phyloP scores from a whole-genome alignment of 768 basidiomycete species.

The Chalciporus piperatus region DNA sequence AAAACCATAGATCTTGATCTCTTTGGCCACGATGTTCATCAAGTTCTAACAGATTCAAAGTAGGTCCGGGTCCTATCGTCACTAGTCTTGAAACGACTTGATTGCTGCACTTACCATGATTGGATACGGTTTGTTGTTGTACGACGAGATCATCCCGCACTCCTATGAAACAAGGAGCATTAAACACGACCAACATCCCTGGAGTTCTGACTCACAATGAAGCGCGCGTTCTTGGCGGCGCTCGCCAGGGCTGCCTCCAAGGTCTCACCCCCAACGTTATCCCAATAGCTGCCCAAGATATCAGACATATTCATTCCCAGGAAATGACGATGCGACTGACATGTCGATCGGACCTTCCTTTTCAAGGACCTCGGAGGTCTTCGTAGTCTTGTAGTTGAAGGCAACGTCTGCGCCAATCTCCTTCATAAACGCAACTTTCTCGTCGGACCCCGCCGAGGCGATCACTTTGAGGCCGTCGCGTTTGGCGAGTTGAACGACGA shows the following conservation, averaged over 20 bases:
- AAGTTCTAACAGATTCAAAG: constrained; percentile 31
- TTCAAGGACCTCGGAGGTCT: constrained; percentile 48
- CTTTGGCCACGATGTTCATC: constrained; percentile 37
- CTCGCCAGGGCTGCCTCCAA: constrained; percentile 54
- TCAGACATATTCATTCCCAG: neutral
- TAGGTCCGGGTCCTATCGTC: neutral
- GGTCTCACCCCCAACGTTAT: constrained; percentile 58
- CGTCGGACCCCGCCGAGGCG: constrained; percentile 68
- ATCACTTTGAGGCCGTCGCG: constrained; percentile 61
- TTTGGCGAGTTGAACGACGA: constrained; percentile 53
- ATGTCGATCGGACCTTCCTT: constrained; percentile 58
- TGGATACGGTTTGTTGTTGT: constrained; percentile 1
- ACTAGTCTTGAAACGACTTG: neutral
- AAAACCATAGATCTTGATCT: constrained; percentile 46
- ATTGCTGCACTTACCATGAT: neutral
- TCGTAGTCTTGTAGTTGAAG: constrained; percentile 71
- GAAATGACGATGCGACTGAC: constrained; percentile 21
- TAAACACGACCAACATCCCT: neutral
- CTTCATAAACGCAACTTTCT: constrained; percentile 63
- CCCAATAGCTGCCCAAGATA: constrained; percentile 22
- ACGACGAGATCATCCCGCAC: constrained; percentile 25
- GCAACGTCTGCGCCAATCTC: constrained; percentile 64
- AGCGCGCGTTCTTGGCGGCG: constrained; percentile 43
- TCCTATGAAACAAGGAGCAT: constrained; percentile 22
- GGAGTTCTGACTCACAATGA: constrained; percentile 36